Evolutionary conservation across 352 stramenopile genomes (phyloP).

Genomic region (Pythium dissotocum): DNA sequence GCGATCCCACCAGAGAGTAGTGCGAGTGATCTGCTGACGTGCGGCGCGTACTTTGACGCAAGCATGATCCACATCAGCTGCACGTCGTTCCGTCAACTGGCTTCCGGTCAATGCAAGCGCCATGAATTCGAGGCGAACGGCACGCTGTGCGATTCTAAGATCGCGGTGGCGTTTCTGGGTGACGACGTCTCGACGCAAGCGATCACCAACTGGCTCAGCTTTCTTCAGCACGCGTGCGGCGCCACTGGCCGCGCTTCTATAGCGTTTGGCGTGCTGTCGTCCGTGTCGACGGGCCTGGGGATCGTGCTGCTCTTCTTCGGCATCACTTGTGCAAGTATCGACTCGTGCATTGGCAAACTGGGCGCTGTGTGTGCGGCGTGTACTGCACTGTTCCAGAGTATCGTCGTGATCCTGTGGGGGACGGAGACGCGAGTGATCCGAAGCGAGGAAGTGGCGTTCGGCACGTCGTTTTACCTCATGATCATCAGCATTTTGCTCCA

Average conservation of each 20-base stretch:
- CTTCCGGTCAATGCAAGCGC: slow-evolving; percentile 22
- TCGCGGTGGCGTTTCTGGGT: slow-evolving; percentile 37
- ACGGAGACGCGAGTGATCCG: slow-evolving; percentile 39
- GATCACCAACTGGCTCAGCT: slow-evolving; percentile 37
- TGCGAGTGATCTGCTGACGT: slow-evolving; percentile 24
- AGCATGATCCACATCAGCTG: slow-evolving; percentile 27
- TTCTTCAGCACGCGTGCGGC: slow-evolving; percentile 46
- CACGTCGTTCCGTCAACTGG: slow-evolving; percentile 28
- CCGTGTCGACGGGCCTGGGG: slow-evolving; percentile 25
- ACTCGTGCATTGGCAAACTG: slow-evolving; percentile 41
- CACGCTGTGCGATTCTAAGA: slow-evolving; percentile 25
- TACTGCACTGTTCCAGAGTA: slow-evolving; percentile 31
- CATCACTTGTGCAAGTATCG: slow-evolving; percentile 43
- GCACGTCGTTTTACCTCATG: slow-evolving; percentile 54
- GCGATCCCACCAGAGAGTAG: slow-evolving; percentile 22
- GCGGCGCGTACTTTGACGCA: slow-evolving; percentile 22
- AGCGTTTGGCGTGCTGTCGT: slow-evolving; percentile 32
- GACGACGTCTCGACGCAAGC: slow-evolving; percentile 1
- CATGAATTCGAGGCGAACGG: slow-evolving; percentile 9
- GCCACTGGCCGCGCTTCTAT: slow-evolving; percentile 34
- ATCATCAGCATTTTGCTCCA: slow-evolving; percentile 35
- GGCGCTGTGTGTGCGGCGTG: slow-evolving; percentile 31
- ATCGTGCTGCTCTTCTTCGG: slow-evolving; percentile 40
- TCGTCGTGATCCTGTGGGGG: slow-evolving; percentile 44
- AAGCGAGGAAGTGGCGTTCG: slow-evolving; percentile 34